These are phyloP conservation scores for Citrullus mucosospermus DNA, from an alignment of 306 rosid species.

Conservation along the genomic window DNA sequence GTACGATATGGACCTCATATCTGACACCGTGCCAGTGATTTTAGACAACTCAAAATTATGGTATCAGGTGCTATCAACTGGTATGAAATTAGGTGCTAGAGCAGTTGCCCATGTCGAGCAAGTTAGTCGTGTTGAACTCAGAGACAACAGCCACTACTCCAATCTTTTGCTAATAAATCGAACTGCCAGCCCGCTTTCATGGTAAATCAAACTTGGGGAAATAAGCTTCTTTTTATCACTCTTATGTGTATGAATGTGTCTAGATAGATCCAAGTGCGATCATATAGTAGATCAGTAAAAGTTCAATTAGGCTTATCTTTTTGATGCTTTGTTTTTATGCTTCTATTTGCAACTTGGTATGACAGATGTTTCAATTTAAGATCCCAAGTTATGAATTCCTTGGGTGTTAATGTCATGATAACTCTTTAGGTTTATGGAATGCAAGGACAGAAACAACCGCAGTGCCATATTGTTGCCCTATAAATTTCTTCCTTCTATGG, in stretches of 20 bases:
- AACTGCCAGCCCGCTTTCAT: conserved; percentile 83
- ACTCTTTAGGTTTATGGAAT: conserved; percentile 81
- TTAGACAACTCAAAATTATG: conserved; percentile 80
- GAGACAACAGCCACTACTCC: conserved; percentile 44
- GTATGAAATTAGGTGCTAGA: conserved; percentile 75
- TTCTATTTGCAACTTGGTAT: neutral
- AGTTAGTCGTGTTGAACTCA: conserved; percentile 49
- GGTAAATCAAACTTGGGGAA: conserved; percentile 25
- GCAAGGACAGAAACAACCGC: conserved; percentile 87
- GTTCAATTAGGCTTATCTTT: neutral
- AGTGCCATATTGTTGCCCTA: conserved; percentile 61
- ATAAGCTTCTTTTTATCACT: neutral
- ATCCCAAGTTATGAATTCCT: neutral
- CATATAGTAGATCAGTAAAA: neutral
- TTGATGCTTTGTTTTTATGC: neutral
- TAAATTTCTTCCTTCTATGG: conserved; percentile 74
- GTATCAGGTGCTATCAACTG: conserved; percentile 51
- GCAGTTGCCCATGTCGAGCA: conserved; percentile 57
- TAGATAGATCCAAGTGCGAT: neutral
- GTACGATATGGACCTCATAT: conserved; percentile 62
- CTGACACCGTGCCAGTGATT: conserved; percentile 66
- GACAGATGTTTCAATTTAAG: neutral
- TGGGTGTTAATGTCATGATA: conserved; percentile 10
- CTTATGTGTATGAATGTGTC: neutral
- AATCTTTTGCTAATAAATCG: conserved; percentile 75